These are phyloP conservation scores for Phytophthora tentaculata DNA, from an alignment of 352 stramenopile species.

Conservation along the genomic window DNA sequence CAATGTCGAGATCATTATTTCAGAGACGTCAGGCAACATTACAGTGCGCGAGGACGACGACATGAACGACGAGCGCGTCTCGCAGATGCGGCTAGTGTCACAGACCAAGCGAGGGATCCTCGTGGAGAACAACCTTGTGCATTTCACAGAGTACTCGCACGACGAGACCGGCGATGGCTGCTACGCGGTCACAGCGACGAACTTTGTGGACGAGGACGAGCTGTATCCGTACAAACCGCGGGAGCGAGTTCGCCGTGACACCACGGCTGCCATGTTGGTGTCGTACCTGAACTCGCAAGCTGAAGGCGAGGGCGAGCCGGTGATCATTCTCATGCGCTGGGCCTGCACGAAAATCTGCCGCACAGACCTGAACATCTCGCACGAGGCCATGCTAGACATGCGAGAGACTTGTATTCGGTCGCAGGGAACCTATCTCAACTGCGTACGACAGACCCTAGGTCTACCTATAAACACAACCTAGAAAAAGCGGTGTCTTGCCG, in stretches of 20 bases:
- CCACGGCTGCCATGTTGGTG: slow-evolving; percentile 35
- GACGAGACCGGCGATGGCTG: slow-evolving; percentile 26
- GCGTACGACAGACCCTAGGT: slow-evolving; percentile 33
- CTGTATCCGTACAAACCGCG: slow-evolving; percentile 52
- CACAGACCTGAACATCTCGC: slow-evolving; percentile 31
- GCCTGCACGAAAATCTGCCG: slow-evolving; percentile 30
- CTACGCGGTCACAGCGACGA: slow-evolving; percentile 39
- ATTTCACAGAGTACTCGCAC: slow-evolving; percentile 36
- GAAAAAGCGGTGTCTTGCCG: too few species aligned
- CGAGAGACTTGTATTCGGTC: slow-evolving; percentile 29
- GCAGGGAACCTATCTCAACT: slow-evolving; percentile 33
- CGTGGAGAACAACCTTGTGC: slow-evolving; percentile 42
- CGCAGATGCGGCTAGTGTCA: slow-evolving; percentile 55
- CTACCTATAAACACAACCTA: slow-evolving; percentile 16
- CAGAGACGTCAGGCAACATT: slow-evolving; percentile 62
- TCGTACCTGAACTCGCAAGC: slow-evolving; percentile 27
- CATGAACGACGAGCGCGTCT: slow-evolving; percentile 43
- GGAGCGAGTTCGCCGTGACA: slow-evolving; percentile 46
- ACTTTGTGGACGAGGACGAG: slow-evolving; percentile 55
- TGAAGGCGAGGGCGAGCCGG: slow-evolving; percentile 13
- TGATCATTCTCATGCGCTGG: slow-evolving; percentile 38
- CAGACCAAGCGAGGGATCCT: slow-evolving; percentile 33
- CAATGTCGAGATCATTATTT: slow-evolving; percentile 73
- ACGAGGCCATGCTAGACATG: slow-evolving; percentile 19
- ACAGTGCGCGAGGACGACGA: slow-evolving; percentile 76